Evolutionary conservation across 352 stramenopile species (phyloP).

Genomic region (Phytophthora foliorum): DNA sequence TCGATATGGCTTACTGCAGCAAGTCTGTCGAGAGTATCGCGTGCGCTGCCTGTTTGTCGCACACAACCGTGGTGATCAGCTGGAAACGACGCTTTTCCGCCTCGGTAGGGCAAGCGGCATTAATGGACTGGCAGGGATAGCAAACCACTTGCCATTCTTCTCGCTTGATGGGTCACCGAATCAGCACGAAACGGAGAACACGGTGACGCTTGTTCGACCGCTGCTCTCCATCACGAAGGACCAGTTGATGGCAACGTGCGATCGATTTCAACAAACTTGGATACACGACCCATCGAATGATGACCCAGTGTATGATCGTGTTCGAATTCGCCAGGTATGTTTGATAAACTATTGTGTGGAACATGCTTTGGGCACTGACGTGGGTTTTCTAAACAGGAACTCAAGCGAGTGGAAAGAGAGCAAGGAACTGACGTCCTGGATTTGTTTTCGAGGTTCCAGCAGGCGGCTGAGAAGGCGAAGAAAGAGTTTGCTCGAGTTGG

Average conservation of each 20-base stretch:
- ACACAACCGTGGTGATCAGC: slow-evolving; percentile 82
- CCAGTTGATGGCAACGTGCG: slow-evolving; percentile 72
- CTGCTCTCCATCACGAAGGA: slow-evolving; percentile 71
- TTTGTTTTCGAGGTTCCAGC: slow-evolving; percentile 59
- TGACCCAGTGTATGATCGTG: slow-evolving; percentile 77
- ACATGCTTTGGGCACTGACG: neutral
- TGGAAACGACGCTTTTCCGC: slow-evolving; percentile 86
- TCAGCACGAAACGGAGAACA: slow-evolving; percentile 11
- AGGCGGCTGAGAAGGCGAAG: slow-evolving; percentile 57
- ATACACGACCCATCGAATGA: slow-evolving; percentile 89
- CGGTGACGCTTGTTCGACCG: slow-evolving; percentile 60
- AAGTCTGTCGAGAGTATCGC: slow-evolving; percentile 57
- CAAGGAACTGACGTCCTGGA: slow-evolving; percentile 48
- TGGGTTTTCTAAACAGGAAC: slow-evolving; percentile 39
- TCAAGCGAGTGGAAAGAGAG: slow-evolving; percentile 56
- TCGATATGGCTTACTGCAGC: slow-evolving; percentile 70
- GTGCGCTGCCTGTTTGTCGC: slow-evolving; percentile 83
- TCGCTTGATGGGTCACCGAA: slow-evolving; percentile 11
- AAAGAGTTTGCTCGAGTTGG: slow-evolving; percentile 54
- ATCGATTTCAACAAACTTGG: slow-evolving; percentile 78
- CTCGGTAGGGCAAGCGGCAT: slow-evolving; percentile 78
- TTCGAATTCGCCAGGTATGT: slow-evolving; percentile 83
- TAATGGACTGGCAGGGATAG: slow-evolving; percentile 81
- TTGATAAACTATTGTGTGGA: slow-evolving; percentile 2
- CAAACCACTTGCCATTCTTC: slow-evolving; percentile 41